A percentile compares a stretch with the other conserved stretches of the same genome.
Evolutionary conservation across 495 filamentous ascomycete species (phyloP).

Genomic region (Aspergillus sclerotiicarbonarius): DNA sequence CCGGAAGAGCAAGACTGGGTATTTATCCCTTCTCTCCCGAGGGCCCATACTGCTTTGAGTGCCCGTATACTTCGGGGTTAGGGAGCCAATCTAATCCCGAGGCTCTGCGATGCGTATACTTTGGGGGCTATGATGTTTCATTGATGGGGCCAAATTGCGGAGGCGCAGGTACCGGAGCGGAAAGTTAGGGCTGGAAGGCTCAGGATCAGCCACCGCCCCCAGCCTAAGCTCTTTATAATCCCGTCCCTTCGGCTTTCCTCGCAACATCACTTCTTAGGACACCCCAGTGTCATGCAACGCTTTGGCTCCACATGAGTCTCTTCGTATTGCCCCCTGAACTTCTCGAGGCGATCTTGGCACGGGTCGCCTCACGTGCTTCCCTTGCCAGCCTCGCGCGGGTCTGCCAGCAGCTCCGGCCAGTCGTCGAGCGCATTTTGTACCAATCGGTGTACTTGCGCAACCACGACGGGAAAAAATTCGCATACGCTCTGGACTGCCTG

Average conservation of each 20-base stretch:
- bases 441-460: slow-evolving; percentile 7
- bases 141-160: not conserved
- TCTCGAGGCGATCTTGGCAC: not conserved
- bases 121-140: not conserved
- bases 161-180: not conserved
- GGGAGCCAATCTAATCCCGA: not conserved
- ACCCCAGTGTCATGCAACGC: not conserved
- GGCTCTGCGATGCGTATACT: not conserved
- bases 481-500: not conserved
- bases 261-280: no score
- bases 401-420: slow-evolving; percentile 4
- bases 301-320: not conserved
- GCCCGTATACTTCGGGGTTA: no score
- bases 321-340: not conserved
- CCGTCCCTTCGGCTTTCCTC: not conserved
- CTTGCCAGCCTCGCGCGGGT: slow-evolving; percentile 3
- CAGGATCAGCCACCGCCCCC: not conserved
- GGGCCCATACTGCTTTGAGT: no score
- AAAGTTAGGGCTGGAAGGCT: not conserved
- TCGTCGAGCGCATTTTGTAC: slow-evolving; percentile 3
- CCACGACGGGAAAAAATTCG: not conserved
- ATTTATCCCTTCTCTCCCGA: not conserved
- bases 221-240: not conserved
- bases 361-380: slow-evolving; percentile 2
- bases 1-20: not conserved